Evolutionary conservation across 495 filamentous ascomycete genomes (phyloP), one percentile per base, ranked within the genome.

Genomic region (Elasticomyces elasticus): DNA sequence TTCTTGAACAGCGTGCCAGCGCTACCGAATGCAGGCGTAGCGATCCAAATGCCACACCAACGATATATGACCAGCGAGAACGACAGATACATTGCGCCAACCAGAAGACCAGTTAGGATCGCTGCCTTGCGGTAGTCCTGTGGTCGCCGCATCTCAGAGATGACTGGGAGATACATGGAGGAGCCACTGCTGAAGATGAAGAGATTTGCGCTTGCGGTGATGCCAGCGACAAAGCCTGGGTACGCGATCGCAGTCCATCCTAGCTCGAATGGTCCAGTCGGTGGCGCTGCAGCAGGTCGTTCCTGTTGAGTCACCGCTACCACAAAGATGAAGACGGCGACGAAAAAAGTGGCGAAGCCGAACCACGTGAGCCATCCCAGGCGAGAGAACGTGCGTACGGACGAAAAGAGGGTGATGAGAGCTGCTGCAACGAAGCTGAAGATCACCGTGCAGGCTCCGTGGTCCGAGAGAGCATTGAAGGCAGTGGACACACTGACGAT

Each of bases 321-420:
- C 0, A 51, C 52, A n/a, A 59, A 28, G 27, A 50, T 43, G 24
- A 59, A 49, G 38, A 59, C 56, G 2, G 70, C 62, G n/a, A 63
- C 65, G 2, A 74, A 33, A 17, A 74, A 72, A 26, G 63, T 65
- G 1, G 51, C 15, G 6, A 72, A 45, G 11, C 72, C 72, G 26
- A 68, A 22, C 70, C 72, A 72, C 3, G 71, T 71, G 1, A 72
- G 56, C 62, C 63, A 68, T 17, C 62, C 64, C 0, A 74, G 64
- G n/a, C 63, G 64, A 5, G 63, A 68, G 2, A 74, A 63, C 0
- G 72, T 74, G 25, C 61, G 64, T 11, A 73, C 70, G 55, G 70
- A 72, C 0, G 48, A 52, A 5, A 71, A 60, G 9, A 49, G 1
- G 23, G 71, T 69, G 12, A 65, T 67, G 5, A 69, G 31, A 13